phyloP scores from a whole-genome alignment of 345 rosid species.

The Rhodamnia rubescens region DNA sequence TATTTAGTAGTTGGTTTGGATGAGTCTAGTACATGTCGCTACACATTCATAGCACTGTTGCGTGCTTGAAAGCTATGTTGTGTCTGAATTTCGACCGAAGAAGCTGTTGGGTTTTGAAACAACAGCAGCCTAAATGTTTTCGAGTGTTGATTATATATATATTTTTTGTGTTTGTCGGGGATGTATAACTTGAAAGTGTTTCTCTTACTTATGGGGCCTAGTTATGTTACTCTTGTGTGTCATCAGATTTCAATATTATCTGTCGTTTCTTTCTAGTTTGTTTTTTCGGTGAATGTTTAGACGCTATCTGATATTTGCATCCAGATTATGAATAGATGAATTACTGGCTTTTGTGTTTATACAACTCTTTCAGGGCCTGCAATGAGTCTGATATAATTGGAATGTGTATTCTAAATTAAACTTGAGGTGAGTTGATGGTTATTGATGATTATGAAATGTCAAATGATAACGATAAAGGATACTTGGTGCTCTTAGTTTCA shows the following conservation, averaged over 20 bases:
- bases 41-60: background rate
- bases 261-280: background rate
- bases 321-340: background rate
- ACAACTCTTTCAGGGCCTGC: slow-evolving; percentile 5
- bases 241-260: background rate
- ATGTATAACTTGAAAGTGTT: background rate
- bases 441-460: background rate
- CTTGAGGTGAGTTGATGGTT: slow-evolving; percentile 5
- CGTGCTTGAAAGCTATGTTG: background rate
- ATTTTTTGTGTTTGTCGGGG: background rate
- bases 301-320: background rate
- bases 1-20: background rate
- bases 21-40: background rate
- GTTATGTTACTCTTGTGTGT: background rate
- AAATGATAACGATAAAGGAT: background rate
- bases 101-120: background rate
- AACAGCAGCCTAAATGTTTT: background rate
- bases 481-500: background rate
- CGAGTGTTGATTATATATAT: background rate
- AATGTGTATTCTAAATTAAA: slow-evolving; percentile 3
- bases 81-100: background rate
- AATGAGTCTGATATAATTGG: slow-evolving; percentile 6
- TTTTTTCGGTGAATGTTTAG: background rate
- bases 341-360: slow-evolving; percentile 2
- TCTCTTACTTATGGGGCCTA: background rate